A percentile compares a stretch with the other conserved stretches of the same genome.
Evolutionary conservation across 345 rosid species (phyloP).

Genomic region (Salix koriyanagi): DNA sequence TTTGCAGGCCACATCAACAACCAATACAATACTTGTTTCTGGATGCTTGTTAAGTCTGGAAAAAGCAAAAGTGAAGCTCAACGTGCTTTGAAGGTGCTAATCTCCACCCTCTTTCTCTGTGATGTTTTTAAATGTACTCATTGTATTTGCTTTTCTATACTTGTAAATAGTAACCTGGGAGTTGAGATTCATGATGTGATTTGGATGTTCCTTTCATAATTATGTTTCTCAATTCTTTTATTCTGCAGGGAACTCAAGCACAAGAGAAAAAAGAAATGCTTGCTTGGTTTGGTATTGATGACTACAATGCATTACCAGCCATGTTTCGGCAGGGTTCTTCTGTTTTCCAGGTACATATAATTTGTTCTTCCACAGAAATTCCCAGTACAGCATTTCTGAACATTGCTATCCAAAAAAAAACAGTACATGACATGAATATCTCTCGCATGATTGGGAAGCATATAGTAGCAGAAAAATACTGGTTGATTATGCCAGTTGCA

Average conservation of each 20-base stretch:
- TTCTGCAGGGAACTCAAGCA: constrained; percentile 73
- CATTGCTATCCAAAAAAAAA: neutral
- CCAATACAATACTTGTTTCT: constrained; percentile 91
- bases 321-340: constrained; percentile 82
- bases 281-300: constrained; percentile 55
- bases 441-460: too few species aligned
- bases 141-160: neutral
- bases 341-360: constrained; percentile 42
- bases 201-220: neutral
- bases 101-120: neutral
- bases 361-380: neutral
- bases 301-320: constrained; percentile 46
- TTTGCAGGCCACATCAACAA: constrained; percentile 87
- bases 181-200: neutral
- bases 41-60: constrained; percentile 89
- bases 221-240: neutral
- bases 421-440: neutral
- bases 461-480: too few species aligned
- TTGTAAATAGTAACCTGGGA: neutral
- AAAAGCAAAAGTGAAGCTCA: constrained; percentile 76
- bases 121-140: neutral
- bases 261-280: constrained; percentile 71
- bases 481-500: too few species aligned
- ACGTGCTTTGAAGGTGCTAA: constrained; percentile 55
- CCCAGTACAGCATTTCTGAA: neutral